These are phyloP conservation scores for Pachyrhizus erosus DNA, from an alignment of 306 rosid genomes.

Conservation along the genomic window DNA sequence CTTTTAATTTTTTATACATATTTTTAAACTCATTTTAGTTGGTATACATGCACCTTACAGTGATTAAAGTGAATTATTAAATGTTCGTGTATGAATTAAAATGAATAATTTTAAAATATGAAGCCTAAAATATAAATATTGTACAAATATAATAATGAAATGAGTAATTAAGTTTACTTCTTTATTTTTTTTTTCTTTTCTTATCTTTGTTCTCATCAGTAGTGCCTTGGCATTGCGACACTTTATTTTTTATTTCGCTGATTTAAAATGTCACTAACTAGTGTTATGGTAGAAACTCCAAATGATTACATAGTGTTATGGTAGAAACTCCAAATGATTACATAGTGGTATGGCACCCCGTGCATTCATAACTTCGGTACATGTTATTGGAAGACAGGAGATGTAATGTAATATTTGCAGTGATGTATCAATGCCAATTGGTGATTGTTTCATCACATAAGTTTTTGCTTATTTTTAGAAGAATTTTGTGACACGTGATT, in stretches of 20 bases:
- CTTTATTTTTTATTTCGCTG: neutral
- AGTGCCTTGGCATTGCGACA: neutral
- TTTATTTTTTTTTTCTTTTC: neutral
- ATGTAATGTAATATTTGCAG: neutral
- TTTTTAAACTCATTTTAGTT: no score
- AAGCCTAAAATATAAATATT: no score
- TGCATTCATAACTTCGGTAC: neutral
- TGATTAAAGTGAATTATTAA: no score
- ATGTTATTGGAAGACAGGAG: neutral
- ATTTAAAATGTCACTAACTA: neutral
- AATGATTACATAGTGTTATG: neutral
- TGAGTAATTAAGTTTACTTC: neutral
- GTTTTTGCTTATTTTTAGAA: neutral
- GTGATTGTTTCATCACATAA: slow-evolving; percentile 1
- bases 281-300: neutral
- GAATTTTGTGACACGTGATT: slow-evolving; percentile 28
- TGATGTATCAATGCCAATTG: neutral
- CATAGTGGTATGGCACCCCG: neutral
- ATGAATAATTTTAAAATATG: no score
- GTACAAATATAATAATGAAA: no score
- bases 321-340: neutral
- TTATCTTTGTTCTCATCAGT: neutral
- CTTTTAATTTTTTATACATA: no score
- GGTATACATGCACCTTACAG: no score
- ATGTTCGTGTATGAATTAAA: no score